phyloP scores from a whole-genome alignment of 2,329 filamentous ascomycete species.

The Penicillium sp. region DNA sequence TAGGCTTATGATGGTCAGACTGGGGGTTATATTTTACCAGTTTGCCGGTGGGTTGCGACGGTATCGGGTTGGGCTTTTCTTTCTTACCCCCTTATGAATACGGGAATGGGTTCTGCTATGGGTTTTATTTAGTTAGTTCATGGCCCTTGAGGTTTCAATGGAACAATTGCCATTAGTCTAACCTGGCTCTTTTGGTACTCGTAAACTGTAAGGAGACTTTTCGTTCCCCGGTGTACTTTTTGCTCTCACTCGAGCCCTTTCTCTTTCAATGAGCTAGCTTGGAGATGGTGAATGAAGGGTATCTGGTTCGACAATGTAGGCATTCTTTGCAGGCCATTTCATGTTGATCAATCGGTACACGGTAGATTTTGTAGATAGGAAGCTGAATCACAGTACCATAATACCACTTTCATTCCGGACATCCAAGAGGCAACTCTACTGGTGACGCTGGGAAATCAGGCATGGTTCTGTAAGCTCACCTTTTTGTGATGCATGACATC shows the following conservation, averaged over 20 bases:
- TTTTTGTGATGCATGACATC: not conserved
- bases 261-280: no score
- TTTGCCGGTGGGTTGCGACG: constrained; percentile 16
- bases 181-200: not conserved
- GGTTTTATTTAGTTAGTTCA: constrained; percentile 18
- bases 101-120: constrained; percentile 22
- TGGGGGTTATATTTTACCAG: constrained; percentile 7
- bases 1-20: constrained; percentile 3
- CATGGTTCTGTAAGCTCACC: not conserved
- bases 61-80: constrained; percentile 13
- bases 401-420: not conserved
- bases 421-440: not conserved
- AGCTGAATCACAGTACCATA: not conserved
- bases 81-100: not conserved
- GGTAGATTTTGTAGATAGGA: not conserved
- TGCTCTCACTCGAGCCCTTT: no score
- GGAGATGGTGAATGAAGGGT: not conserved
- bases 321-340: not conserved
- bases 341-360: not conserved
- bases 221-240: no score
- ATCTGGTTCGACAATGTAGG: not conserved
- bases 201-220: not conserved
- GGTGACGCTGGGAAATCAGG: not conserved
- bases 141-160: constrained; percentile 8
- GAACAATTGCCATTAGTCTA: constrained; percentile 13